A percentile compares a stretch with the other conserved stretches of the same genome.
Conservation (phyloP, 2,329 filamentous ascomycete species). For the Cytospora mali region DNA sequence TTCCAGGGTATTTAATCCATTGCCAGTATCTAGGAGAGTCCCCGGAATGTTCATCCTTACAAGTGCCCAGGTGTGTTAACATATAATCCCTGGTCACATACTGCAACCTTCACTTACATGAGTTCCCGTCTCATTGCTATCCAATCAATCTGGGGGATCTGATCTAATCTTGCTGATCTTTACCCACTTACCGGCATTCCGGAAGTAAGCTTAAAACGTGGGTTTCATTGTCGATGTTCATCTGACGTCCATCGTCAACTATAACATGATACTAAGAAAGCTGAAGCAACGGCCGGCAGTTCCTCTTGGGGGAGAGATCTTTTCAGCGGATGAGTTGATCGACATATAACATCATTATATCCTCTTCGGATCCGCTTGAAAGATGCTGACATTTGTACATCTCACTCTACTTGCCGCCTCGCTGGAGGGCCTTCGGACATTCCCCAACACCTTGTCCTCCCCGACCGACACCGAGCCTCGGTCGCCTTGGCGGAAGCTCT, state of each 20-base stretch:
- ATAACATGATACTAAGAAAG: background rate
- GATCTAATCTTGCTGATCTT: conserved; percentile 26
- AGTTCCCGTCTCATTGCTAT: background rate
- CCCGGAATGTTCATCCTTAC: background rate
- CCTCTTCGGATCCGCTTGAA: background rate
- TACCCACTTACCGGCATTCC: conserved; percentile 8
- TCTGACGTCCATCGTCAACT: background rate
- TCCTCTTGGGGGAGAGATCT: background rate
- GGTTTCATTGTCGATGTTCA: background rate
- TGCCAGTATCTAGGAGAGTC: background rate
- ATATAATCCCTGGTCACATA: background rate
- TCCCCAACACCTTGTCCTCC: conserved; percentile 32
- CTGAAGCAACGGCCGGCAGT: too few relatives aligned
- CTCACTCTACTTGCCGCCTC: background rate
- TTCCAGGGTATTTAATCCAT: background rate
- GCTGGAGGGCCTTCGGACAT: conserved; percentile 31
- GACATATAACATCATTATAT: background rate
- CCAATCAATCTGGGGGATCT: conserved; percentile 23
- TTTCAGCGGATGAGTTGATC: background rate
- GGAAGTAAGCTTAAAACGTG: conserved; percentile 9
- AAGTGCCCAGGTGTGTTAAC: too few relatives aligned
- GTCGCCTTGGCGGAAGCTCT: background rate
- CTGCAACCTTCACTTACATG: conserved; percentile 10
- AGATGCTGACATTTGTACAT: conserved; percentile 10
- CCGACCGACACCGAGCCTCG: conserved; percentile 13